Conservation (phyloP, 2,329 filamentous ascomycete species). For the Colletotrichum filicis region DNA sequence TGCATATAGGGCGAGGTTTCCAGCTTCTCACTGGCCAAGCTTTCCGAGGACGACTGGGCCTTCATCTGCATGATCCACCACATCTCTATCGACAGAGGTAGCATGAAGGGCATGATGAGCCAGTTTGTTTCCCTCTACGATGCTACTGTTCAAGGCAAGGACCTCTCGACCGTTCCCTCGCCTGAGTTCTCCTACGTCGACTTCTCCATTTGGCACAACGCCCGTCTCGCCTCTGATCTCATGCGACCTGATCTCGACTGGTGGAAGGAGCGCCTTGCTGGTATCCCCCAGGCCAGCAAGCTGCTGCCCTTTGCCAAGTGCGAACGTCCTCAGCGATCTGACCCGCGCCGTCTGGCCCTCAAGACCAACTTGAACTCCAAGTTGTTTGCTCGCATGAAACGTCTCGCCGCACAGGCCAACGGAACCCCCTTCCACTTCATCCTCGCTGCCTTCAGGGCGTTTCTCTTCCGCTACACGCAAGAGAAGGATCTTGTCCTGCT, state of each 20-base stretch:
- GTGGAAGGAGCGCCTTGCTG: conserved; percentile 38
- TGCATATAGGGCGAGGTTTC: neutral
- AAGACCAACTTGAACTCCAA: conserved; percentile 38
- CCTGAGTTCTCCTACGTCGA: conserved; percentile 40
- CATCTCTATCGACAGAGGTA: conserved; percentile 40
- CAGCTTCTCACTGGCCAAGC: conserved; percentile 37
- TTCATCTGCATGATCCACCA: conserved; percentile 39
- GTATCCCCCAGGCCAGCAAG: conserved; percentile 36
- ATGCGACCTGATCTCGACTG: conserved; percentile 41
- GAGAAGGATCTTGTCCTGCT: conserved; percentile 39
- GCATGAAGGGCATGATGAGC: conserved; percentile 38
- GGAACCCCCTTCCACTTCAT: conserved; percentile 41
- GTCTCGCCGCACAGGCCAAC: conserved; percentile 37
- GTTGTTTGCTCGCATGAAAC: conserved; percentile 41
- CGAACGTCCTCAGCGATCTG: conserved; percentile 36
- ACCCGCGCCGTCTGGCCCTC: conserved; percentile 36
- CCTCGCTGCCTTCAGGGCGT: conserved; percentile 29
- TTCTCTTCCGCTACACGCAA: conserved; percentile 38
- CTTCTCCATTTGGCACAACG: conserved; percentile 42
- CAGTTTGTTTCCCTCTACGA: conserved; percentile 40
- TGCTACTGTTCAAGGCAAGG: conserved; percentile 34
- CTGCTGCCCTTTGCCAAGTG: conserved; percentile 39
- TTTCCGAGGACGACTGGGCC: conserved; percentile 38
- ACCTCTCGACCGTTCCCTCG: conserved; percentile 37
- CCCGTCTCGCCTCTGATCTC: conserved; percentile 38